Conservation (phyloP, 164 flowering plant genomes). For the Saururus chinensis region DNA sequence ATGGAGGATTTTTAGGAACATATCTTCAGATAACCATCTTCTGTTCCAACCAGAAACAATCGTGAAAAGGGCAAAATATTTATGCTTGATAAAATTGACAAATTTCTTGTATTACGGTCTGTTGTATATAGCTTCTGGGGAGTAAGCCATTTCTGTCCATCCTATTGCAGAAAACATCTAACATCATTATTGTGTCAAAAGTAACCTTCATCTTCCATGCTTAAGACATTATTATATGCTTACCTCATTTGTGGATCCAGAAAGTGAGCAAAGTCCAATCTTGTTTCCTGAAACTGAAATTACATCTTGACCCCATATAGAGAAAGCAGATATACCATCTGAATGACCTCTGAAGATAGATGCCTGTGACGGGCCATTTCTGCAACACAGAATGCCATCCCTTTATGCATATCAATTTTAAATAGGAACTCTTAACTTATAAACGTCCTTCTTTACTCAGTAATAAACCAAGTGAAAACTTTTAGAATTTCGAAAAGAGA, state of each 20-base stretch:
- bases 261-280: conserved; percentile 77
- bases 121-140: conserved; percentile 60
- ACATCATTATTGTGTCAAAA: neutral
- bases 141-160: conserved; percentile 38
- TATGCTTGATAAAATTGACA: conserved; percentile 66
- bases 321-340: conserved; percentile 75
- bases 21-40: conserved; percentile 81
- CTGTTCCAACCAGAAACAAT: conserved; percentile 81
- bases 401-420: neutral
- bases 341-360: conserved; percentile 59
- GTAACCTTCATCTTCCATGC: neutral
- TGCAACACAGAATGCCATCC: conserved; percentile 18
- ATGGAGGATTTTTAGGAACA: conserved; percentile 34
- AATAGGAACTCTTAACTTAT: neutral
- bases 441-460: neutral
- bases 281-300: conserved; percentile 76
- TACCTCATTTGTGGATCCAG: conserved; percentile 55
- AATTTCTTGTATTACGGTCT: conserved; percentile 51
- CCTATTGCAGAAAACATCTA: conserved; percentile 26
- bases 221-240: conserved; percentile 10
- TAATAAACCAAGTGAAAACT: neutral
- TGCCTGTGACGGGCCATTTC: conserved; percentile 50
- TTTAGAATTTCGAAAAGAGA: neutral
- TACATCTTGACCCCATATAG: conserved; percentile 87
- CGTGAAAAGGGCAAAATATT: conserved; percentile 78